Conservation (phyloP, 2,329 filamentous ascomycete genomes). For the Neopestalotiopsis rosae region DNA sequence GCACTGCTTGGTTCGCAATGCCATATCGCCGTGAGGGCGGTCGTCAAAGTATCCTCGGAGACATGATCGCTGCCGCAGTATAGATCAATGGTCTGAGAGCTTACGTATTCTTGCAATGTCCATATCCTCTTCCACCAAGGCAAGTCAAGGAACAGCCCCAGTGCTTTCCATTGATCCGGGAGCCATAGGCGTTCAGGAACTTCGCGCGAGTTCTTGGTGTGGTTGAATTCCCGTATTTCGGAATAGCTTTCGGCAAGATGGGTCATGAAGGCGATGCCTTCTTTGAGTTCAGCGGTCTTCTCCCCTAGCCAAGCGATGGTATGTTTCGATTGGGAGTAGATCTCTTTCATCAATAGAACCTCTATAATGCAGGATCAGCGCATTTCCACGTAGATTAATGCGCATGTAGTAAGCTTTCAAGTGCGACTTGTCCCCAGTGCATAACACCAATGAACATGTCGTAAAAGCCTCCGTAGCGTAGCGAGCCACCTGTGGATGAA, state of each 20-base stretch:
- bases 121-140: background rate
- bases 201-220: background rate
- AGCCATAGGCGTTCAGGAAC: background rate
- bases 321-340: background rate
- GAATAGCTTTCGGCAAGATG: background rate
- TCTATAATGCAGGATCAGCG: background rate
- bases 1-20: background rate
- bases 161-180: background rate
- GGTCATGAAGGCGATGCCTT: background rate
- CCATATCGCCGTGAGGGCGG: background rate
- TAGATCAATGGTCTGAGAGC: background rate
- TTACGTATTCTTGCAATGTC: background rate
- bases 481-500: no score
- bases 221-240: background rate
- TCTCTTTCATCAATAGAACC: background rate
- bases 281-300: background rate
- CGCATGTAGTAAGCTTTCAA: no score
- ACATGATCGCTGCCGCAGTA: background rate
- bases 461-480: no score
- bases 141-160: background rate
- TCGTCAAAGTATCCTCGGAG: background rate
- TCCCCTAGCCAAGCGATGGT: background rate
- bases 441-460: no score
- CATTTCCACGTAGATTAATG: background rate
- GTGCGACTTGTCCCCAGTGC: no score